Evolutionary conservation across 768 basidiomycete species (phyloP).

Genomic region (Lactarius psammicola): DNA sequence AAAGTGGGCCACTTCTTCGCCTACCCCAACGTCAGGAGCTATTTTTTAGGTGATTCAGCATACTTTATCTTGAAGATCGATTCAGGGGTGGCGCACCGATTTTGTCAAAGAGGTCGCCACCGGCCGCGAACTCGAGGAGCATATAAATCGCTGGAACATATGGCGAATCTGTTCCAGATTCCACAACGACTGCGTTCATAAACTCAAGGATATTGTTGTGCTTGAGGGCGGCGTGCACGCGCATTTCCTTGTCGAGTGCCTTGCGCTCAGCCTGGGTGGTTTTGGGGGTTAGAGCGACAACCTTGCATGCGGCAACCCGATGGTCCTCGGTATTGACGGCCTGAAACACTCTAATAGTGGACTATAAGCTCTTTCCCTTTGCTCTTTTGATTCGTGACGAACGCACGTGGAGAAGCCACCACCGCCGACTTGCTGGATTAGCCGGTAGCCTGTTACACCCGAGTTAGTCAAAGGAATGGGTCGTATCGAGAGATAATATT

Average conservation of each 20-base stretch:
- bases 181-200: conserved; percentile 72
- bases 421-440: conserved; percentile 77
- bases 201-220: conserved; percentile 83
- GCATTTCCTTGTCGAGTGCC: conserved; percentile 86
- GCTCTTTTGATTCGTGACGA: neutral
- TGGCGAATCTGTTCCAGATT: conserved; percentile 47
- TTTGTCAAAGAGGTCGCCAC: conserved; percentile 97
- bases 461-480: neutral
- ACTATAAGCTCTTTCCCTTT: neutral
- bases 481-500: neutral
- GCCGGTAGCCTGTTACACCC: conserved; percentile 54
- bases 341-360: conserved; percentile 65
- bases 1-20: conserved; percentile 82
- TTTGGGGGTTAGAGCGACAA: conserved; percentile 61
- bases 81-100: conserved; percentile 64
- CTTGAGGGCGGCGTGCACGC: conserved; percentile 78
- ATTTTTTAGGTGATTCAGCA: neutral
- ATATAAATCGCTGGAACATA: conserved; percentile 88
- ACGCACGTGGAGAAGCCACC: conserved; percentile 81
- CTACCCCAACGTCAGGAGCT: conserved; percentile 90
- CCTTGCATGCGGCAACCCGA: conserved; percentile 83
- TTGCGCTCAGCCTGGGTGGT: conserved; percentile 73
- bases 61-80: neutral
- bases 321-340: conserved; percentile 69
- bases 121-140: conserved; percentile 86